Evolutionary conservation across 768 basidiomycete species (phyloP).

Genomic region (Tricholoma furcatifolium): DNA sequence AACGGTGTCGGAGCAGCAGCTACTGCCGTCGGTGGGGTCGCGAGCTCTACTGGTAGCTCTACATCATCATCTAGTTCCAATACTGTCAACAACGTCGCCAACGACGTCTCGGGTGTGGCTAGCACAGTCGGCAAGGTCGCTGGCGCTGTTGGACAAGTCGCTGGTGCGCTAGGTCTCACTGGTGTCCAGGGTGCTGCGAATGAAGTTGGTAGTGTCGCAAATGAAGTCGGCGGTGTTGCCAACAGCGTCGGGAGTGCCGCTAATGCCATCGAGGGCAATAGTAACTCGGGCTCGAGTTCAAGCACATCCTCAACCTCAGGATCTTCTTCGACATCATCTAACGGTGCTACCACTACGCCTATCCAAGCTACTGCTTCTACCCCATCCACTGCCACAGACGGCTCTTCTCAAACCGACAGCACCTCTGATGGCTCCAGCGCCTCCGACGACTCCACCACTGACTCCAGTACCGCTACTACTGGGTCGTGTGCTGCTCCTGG

Average conservation of each 20-base stretch:
- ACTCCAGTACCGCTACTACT: neutral
- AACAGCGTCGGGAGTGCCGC: neutral
- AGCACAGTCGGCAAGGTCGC: conserved; percentile 7
- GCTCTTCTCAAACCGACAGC: neutral
- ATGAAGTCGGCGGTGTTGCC: neutral
- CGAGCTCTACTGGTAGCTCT: neutral
- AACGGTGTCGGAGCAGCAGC: neutral
- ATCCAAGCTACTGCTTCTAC: neutral
- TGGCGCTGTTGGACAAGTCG: conserved; percentile 1
- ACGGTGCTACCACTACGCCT: neutral
- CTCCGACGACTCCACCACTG: neutral
- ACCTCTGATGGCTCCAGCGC: neutral
- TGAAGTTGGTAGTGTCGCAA: neutral
- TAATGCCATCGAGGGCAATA: neutral
- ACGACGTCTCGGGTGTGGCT: conserved; percentile 1
- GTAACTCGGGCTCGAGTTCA: neutral
- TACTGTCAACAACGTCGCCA: neutral
- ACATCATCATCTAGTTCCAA: neutral
- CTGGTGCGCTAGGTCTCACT: neutral
- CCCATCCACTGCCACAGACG: neutral
- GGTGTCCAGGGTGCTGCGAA: neutral
- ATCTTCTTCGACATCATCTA: neutral
- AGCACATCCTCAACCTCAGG: neutral
- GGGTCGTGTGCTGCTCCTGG: conserved; percentile 8
- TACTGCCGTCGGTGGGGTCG: neutral